Conservation (phyloP, 23 red algal species). For the Gracilaria vermiculophylla region DNA sequence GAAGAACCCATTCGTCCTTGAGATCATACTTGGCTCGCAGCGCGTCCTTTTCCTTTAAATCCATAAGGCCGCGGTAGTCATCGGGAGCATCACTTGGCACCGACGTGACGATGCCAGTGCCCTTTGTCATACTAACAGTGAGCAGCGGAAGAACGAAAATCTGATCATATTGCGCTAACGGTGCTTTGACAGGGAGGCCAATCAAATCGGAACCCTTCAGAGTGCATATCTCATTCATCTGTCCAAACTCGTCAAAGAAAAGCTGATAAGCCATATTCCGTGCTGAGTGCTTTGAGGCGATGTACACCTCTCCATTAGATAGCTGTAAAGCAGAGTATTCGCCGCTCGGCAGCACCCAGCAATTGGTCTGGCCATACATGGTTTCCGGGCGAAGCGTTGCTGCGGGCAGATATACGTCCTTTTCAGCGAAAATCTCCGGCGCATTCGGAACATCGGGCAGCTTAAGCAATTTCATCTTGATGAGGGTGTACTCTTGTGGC, state of each 20-base stretch:
- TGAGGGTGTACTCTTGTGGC: constrained; percentile 97
- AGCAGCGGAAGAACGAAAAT: constrained; percentile 93
- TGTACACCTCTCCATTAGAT: constrained; percentile 67
- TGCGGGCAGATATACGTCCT: constrained; percentile 77
- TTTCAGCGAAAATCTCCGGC: constrained; percentile 17
- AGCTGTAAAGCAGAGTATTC: constrained; percentile 85
- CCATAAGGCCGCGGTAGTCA: constrained; percentile 94
- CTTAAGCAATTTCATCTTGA: constrained; percentile 86
- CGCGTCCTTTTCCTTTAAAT: constrained; percentile 93
- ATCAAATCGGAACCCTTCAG: constrained; percentile 79
- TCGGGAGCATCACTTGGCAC: constrained; percentile 98
- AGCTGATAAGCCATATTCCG: constrained; percentile 94
- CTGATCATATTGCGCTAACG: constrained; percentile 49
- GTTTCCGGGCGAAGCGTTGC: constrained; percentile 96
- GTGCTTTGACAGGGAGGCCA: constrained; percentile 81
- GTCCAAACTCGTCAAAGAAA: constrained; percentile 72
- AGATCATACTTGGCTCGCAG: constrained; percentile 90
- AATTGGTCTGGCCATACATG: constrained; percentile 99
- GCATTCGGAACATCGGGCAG: constrained; percentile 41
- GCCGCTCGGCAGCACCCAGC: constrained; percentile 89
- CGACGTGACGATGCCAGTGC: constrained; percentile 94
- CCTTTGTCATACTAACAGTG: constrained; percentile 88
- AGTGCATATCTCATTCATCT: constrained; percentile 31
- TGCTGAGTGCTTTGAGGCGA: constrained; percentile 76
- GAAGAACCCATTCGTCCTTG: constrained; percentile 90